Percentiles rank a stretch among this genome's conserved stretches.
These are phyloP conservation scores for Prunus persica DNA, from an alignment of 306 rosid species.

Conservation along the genomic window DNA sequence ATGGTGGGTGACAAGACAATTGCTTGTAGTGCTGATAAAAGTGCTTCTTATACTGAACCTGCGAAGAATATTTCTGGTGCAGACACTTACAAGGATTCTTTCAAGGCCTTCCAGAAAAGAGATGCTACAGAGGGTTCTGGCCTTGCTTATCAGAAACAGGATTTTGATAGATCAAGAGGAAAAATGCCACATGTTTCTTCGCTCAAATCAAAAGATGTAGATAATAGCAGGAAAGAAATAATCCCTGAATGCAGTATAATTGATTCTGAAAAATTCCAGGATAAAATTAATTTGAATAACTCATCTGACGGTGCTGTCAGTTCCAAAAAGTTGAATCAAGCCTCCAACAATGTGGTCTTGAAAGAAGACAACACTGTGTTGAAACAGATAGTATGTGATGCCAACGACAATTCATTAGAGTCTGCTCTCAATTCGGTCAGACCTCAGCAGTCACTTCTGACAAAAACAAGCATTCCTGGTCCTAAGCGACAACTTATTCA, in stretches of 20 bases:
- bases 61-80: conserved; percentile 31
- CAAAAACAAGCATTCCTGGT: conserved; percentile 49
- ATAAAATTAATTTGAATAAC: conserved; percentile 36
- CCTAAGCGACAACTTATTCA: conserved; percentile 83
- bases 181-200: conserved; percentile 30
- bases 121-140: conserved; percentile 32
- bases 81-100: conserved; percentile 35
- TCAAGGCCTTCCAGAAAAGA: conserved; percentile 34
- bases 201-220: conserved; percentile 38
- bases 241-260: conserved; percentile 27
- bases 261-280: conserved; percentile 23
- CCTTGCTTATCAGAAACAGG: conserved; percentile 37
- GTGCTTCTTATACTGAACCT: conserved; percentile 30
- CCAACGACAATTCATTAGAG: conserved; percentile 54
- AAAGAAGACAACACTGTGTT: conserved; percentile 30
- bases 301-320: conserved; percentile 35
- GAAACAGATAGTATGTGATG: conserved; percentile 41
- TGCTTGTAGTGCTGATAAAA: conserved; percentile 34
- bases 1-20: conserved; percentile 34
- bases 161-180: conserved; percentile 30
- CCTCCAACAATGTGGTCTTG: conserved; percentile 31
- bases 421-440: conserved; percentile 56
- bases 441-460: conserved; percentile 42
- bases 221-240: conserved; percentile 37
- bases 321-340: conserved; percentile 33